Evolutionary conservation across 1,284 basidiomycete genomes (phyloP).

Genomic region (Waitea zeae): DNA sequence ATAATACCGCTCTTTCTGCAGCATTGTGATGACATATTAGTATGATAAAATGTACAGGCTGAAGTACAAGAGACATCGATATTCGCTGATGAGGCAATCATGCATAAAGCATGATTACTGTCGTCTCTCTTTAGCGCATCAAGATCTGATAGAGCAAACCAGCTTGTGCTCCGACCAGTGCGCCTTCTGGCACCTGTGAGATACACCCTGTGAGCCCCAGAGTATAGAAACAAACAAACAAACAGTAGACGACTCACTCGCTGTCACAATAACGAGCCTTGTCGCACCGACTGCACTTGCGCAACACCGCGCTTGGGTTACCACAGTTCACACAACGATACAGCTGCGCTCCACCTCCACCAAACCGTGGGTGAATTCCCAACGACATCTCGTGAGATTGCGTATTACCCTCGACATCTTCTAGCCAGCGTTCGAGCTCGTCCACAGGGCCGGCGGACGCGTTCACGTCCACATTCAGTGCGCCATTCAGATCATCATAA

Average conservation of each 20-base stretch:
- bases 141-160: too few species aligned
- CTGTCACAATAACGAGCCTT: not conserved
- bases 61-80: too few species aligned
- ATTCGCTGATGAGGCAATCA: too few species aligned
- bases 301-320: not conserved
- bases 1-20: too few species aligned
- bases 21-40: too few species aligned
- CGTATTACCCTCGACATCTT: slow-evolving; percentile 24
- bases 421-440: slow-evolving; percentile 37
- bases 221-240: not conserved
- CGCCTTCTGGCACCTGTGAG: not conserved
- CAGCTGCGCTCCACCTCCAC: not conserved
- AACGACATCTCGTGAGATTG: too few species aligned
- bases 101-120: too few species aligned
- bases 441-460: slow-evolving; percentile 16
- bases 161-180: not conserved
- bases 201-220: too few species aligned
- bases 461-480: not conserved
- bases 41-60: too few species aligned
- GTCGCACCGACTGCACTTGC: not conserved
- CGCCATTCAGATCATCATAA: not conserved
- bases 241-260: not conserved
- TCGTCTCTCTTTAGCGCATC: too few species aligned
- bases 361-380: not conserved
- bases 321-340: not conserved